Base-by-base conservation (phyloP, 1,284 basidiomycete species). In the Coniferiporia weirii region DNA sequence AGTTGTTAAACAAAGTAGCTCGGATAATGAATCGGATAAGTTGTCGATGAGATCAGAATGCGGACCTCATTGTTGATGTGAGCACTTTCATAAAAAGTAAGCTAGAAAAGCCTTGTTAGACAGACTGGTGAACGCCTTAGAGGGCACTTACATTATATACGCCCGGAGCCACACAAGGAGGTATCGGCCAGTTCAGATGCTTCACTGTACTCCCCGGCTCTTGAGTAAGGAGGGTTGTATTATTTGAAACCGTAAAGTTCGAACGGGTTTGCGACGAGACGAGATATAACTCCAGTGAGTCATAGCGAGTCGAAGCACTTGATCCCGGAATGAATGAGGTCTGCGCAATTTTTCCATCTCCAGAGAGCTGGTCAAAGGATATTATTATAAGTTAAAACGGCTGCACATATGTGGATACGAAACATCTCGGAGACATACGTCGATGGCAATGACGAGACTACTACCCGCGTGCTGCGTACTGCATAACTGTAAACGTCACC, bases 31-130 rank as follows among this genome's bases (percentile, higher is more conserved):
- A 38, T n/a, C 38, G 36, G 45, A 34, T 20, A 17, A 40, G 19
- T 3, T 15, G 40, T 40, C 13, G 7, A 43, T 12, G 32, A 7
- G 38, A 17, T 20, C 15, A 52, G 5, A 13, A n/a, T 20, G 54
- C 57, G 32, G 17, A 64, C 64, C 54, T 69, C 50, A 12, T 69
- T 69, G 53, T 78, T 70, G 56, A 78, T 69, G 49, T 70, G 70
- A 4, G 76, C 75, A 5, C 63, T 61, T 63, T 82, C 80, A 62
- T 82, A 81, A 52, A 80, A 70, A 13, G 79, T 80, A 49, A 81
- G 69, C 79, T 81, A 54, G 34, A 22, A 10, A 50, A 9, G 49
- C 10, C n/a, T 9, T 34, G 15, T 54, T n/a, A 52, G 34, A 51
- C 56, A 27, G 15, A 22, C 15, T n/a, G 38, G 36, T 10, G 44